Percentiles rank a stretch among this genome's conserved stretches.
These are phyloP conservation scores for Xylaria venustula DNA, from an alignment of 495 filamentous ascomycete species.

Conservation along the genomic window DNA sequence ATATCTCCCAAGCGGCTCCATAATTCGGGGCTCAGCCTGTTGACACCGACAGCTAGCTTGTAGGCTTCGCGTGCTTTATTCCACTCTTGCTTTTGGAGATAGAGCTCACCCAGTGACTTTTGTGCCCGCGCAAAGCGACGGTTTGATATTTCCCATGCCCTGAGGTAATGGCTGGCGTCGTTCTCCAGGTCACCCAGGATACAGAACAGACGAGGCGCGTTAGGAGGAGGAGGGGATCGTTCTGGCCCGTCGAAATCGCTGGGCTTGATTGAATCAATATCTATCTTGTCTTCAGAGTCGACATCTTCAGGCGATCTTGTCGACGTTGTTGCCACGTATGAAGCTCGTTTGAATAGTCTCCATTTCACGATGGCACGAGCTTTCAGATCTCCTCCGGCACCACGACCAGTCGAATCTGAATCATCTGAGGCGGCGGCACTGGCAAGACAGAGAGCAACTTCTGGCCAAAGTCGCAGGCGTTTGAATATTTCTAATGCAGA, in stretches of 20 bases:
- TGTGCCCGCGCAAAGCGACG: conserved; percentile 82
- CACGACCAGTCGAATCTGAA: conserved; percentile 45
- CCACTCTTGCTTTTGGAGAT: conserved; percentile 61
- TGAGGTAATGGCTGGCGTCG: conserved; percentile 69
- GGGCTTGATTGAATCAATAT: conserved; percentile 49
- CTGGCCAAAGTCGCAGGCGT: conserved; percentile 90
- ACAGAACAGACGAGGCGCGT: conserved; percentile 87
- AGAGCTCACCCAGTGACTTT: conserved; percentile 77
- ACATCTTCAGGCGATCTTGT: conserved; percentile 12
- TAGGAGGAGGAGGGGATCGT: conserved; percentile 65
- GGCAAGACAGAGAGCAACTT: conserved; percentile 84
- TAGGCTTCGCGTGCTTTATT: conserved; percentile 77
- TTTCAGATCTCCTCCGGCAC: conserved; percentile 66
- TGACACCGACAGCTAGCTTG: conserved; percentile 68
- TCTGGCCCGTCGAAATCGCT: conserved; percentile 57
- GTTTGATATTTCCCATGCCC: conserved; percentile 84
- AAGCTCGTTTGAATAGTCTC: conserved; percentile 71
- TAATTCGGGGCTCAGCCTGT: conserved; percentile 72
- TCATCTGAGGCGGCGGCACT: conserved; percentile 63
- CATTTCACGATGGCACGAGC: conserved; percentile 70
- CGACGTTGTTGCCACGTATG: conserved; percentile 18
- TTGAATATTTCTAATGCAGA: conserved; percentile 97
- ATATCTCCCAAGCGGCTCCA: conserved; percentile 94
- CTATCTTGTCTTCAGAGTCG: conserved; percentile 55
- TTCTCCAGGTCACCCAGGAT: conserved; percentile 90